A percentile compares a stretch with the other conserved stretches of the same genome.
These are phyloP conservation scores for Myxozyma neglecta DNA, from an alignment of 805 yeast species.

Conservation along the genomic window DNA sequence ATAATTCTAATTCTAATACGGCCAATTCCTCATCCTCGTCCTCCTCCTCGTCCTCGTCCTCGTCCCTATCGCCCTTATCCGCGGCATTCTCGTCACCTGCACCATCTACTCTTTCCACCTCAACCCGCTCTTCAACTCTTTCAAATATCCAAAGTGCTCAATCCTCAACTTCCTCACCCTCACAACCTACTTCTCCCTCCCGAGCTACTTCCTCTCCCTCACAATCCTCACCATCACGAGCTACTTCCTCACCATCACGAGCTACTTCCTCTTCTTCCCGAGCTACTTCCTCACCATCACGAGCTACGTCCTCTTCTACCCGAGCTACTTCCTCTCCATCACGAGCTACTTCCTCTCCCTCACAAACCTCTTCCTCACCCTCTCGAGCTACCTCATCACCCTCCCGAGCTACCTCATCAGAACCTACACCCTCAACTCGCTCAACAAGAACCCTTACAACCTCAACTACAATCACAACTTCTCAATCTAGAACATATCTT, in stretches of 20 bases:
- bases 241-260: too few relatives aligned
- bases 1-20: constrained; percentile 4
- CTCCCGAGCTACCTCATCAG: too few relatives aligned
- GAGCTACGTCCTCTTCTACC: not conserved
- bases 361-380: not conserved
- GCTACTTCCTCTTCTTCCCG: too few relatives aligned
- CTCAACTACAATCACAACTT: not conserved
- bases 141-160: not conserved
- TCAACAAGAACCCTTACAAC: not conserved
- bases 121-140: not conserved
- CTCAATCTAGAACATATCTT: constrained; percentile 7
- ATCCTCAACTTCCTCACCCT: too few relatives aligned
- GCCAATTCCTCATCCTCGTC: not conserved
- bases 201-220: too few relatives aligned
- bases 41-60: not conserved
- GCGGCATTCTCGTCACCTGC: not conserved
- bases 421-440: not conserved
- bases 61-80: not conserved
- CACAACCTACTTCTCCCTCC: too few relatives aligned
- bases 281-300: not conserved
- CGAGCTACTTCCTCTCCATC: not conserved
- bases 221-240: too few relatives aligned
- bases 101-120: not conserved
- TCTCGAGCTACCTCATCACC: not conserved
- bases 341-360: not conserved